Evolutionary conservation across 805 yeast genomes (phyloP).

Genomic region (Wickerhamia fluorescens): DNA sequence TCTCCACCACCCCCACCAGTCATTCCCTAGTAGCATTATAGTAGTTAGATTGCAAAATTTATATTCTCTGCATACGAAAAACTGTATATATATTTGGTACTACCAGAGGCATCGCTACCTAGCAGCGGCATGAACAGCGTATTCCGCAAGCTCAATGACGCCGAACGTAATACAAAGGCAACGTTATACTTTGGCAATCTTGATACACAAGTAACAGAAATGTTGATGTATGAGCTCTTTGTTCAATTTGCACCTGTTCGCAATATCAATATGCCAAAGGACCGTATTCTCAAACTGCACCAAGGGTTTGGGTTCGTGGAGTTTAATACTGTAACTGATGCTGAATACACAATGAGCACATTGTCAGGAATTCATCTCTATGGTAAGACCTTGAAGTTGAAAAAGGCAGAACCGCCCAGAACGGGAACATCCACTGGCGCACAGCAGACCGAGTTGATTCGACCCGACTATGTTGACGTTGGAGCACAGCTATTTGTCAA

Average conservation of each 20-base stretch:
- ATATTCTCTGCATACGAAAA: no score
- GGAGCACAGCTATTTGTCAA: slow-evolving; percentile 52
- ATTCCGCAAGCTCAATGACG: slow-evolving; percentile 29
- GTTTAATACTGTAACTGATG: slow-evolving; percentile 51
- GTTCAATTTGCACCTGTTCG: slow-evolving; percentile 78
- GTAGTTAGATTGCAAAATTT: no score
- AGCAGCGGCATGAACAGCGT: slow-evolving; percentile 18
- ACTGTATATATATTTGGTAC: background rate
- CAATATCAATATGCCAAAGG: slow-evolving; percentile 70
- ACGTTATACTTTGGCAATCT: slow-evolving; percentile 79
- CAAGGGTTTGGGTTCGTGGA: slow-evolving; percentile 91
- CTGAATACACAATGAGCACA: slow-evolving; percentile 58
- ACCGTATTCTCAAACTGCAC: slow-evolving; percentile 58
- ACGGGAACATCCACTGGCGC: slow-evolving; percentile 4
- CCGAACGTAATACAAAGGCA: slow-evolving; percentile 51
- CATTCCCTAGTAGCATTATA: no score
- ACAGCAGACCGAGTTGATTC: slow-evolving; percentile 7
- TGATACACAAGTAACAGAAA: slow-evolving; percentile 67
- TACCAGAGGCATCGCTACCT: slow-evolving; percentile 1
- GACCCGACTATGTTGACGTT: slow-evolving; percentile 26
- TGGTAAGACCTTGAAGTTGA: slow-evolving; percentile 55
- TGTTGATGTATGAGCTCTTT: slow-evolving; percentile 71
- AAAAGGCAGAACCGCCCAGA: slow-evolving; percentile 33
- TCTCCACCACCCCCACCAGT: background rate
- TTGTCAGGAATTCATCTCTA: slow-evolving; percentile 55